These are phyloP conservation scores for Dentipellis fragilis DNA, from an alignment of 768 basidiomycete species.

Conservation along the genomic window DNA sequence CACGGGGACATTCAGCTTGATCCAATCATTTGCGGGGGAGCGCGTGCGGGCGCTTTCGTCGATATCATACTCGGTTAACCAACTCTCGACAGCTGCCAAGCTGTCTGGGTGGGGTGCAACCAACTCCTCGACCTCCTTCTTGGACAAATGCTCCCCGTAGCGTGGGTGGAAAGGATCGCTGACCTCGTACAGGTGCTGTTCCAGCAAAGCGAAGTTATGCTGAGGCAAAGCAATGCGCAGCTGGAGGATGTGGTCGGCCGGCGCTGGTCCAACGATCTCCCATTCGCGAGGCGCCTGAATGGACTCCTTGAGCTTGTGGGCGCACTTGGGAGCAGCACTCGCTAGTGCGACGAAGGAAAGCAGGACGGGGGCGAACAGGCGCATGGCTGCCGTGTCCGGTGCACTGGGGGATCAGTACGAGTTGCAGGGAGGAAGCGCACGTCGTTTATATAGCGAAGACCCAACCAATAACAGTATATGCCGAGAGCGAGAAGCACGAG, in stretches of 20 bases:
- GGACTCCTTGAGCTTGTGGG: slow-evolving; percentile 33
- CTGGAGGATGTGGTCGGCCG: slow-evolving; percentile 35
- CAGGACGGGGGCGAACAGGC: background rate
- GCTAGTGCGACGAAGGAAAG: slow-evolving; percentile 3
- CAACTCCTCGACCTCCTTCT: slow-evolving; percentile 46
- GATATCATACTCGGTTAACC: slow-evolving; percentile 45
- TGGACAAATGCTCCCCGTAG: slow-evolving; percentile 51
- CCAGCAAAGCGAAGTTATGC: slow-evolving; percentile 14
- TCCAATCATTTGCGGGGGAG: slow-evolving; percentile 44
- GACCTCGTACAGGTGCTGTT: slow-evolving; percentile 16
- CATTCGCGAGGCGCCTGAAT: slow-evolving; percentile 39
- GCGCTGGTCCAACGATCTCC: slow-evolving; percentile 31
- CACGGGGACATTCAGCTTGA: slow-evolving; percentile 42
- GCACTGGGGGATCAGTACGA: background rate
- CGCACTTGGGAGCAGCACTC: background rate
- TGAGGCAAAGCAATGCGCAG: slow-evolving; percentile 30
- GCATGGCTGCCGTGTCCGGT: too few species aligned
- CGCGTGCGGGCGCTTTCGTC: slow-evolving; percentile 25
- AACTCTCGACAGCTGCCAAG: slow-evolving; percentile 37
- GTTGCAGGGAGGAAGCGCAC: slow-evolving; percentile 14
- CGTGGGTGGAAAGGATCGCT: slow-evolving; percentile 16
- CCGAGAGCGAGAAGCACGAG: slow-evolving; percentile 42
- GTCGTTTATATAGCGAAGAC: slow-evolving; percentile 31
- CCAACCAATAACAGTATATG: too few species aligned
- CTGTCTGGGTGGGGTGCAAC: slow-evolving; percentile 45